Evolutionary conservation across 2,329 filamentous ascomycete species (phyloP).

Genomic region (Harringtonia aguacate): DNA sequence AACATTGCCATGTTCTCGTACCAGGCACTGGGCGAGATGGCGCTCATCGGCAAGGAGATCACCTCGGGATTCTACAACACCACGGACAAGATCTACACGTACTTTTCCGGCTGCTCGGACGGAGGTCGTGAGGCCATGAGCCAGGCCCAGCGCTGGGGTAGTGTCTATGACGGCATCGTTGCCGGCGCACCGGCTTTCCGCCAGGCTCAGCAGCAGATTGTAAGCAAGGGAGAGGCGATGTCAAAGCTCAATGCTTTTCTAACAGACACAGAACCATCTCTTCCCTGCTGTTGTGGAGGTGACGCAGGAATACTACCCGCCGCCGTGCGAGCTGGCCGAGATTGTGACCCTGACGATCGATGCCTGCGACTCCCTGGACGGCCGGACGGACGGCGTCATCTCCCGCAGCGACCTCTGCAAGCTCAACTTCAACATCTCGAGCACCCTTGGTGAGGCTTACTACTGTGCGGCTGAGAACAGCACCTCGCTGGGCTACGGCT

Average conservation of each 20-base stretch:
- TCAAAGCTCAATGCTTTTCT: no score
- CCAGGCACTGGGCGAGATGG: constrained; percentile 40
- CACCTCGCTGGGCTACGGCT: constrained; percentile 25
- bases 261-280: no score
- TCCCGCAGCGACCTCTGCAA: constrained; percentile 24
- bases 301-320: constrained; percentile 23
- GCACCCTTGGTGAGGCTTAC: constrained; percentile 33
- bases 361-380: constrained; percentile 13
- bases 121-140: constrained; percentile 39
- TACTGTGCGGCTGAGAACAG: constrained; percentile 13
- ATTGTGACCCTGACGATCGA: constrained; percentile 11
- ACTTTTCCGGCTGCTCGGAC: constrained; percentile 39
- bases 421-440: constrained; percentile 31
- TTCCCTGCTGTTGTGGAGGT: constrained; percentile 25
- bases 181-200: constrained; percentile 36
- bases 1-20: constrained; percentile 39
- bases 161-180: constrained; percentile 32
- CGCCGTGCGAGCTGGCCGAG: constrained; percentile 21
- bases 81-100: constrained; percentile 30
- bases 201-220: constrained; percentile 32
- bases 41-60: constrained; percentile 31
- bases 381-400: constrained; percentile 13
- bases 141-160: constrained; percentile 26
- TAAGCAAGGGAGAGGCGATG: no score
- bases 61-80: constrained; percentile 27